phyloP scores from a whole-genome alignment of 768 basidiomycete species.

The Paxillus rubicundulus region DNA sequence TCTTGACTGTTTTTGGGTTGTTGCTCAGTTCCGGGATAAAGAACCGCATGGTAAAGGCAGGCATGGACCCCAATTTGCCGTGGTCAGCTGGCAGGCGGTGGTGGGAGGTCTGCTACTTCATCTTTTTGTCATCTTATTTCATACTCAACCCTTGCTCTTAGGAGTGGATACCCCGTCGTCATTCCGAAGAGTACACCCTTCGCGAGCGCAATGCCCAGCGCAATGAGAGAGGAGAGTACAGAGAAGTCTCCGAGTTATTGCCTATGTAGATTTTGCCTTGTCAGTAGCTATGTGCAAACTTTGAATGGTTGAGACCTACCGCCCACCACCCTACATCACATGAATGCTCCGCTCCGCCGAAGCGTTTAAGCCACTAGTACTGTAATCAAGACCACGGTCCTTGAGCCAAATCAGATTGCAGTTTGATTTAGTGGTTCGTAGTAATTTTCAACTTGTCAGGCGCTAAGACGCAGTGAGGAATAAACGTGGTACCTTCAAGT shows the following conservation, averaged over 20 bases:
- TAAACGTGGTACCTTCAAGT: constrained; percentile 21
- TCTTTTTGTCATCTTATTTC: constrained; percentile 14
- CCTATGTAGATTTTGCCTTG: constrained; percentile 14
- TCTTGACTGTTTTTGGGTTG: constrained; percentile 83
- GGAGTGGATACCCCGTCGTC: constrained; percentile 47
- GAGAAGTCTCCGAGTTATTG: constrained; percentile 36
- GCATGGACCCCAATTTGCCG: constrained; percentile 58
- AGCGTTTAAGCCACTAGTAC: background rate
- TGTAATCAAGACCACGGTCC: background rate
- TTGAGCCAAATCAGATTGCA: background rate
- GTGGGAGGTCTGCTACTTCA: constrained; percentile 70
- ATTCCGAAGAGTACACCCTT: constrained; percentile 51
- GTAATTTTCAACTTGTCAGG: background rate
- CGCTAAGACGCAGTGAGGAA: constrained; percentile 12
- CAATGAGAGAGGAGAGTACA: constrained; percentile 43
- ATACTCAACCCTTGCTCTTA: constrained; percentile 15
- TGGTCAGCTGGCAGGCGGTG: constrained; percentile 67
- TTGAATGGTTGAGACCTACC: background rate
- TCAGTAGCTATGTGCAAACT: constrained; percentile 2
- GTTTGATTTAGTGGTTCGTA: background rate
- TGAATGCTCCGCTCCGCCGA: background rate
- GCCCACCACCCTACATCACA: background rate
- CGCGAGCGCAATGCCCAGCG: constrained; percentile 30
- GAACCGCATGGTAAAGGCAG: constrained; percentile 77
- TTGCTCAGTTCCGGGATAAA: constrained; percentile 83